Base-by-base conservation (phyloP, 441 rosid species). In the Erysimum pusillum region DNA sequence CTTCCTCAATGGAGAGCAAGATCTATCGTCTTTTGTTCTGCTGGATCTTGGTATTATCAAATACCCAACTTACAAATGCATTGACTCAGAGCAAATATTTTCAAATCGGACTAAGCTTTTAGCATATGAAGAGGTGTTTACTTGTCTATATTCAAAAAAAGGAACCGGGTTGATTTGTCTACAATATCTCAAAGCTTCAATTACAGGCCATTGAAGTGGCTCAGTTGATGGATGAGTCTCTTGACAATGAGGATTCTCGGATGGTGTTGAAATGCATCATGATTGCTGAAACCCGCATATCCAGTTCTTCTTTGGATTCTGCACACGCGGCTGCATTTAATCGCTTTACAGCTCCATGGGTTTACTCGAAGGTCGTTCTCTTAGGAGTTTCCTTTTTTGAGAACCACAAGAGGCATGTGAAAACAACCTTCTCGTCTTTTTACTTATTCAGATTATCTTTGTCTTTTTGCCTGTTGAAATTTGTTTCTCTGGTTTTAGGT, bases 141-240 rank as follows among this genome's bases (percentile, higher is more conserved):
- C 78, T 86, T 77, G 69, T 80, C 73, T 80, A 14, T 52, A 44
- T 80, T 44, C 53, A 53, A 45, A 60, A 36, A 38, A 34, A 42
- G 9, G 17, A 69, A 11, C 20, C 7, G 0, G 32, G 11, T 56
- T 74, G 74, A 59, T 67, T 74, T 46, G 44, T 76, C 42, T 82
- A 22, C 58, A 58, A 57, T 59, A 25, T 38, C 73, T 69, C 28
- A 83, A 62, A 62, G 78, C 57, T 79, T 48, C 22, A 73, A 18
- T 73, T 78, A 68, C 91, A 95, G 98, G 97, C 98, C 64, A 86
- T 91, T 85, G 97, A 89, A 89, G 86, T 95, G 78, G 96, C 97
- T 38, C 98, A 95, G 79, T 61, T 89, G 61, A 89, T 95, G 91
- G 98, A 91, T 72, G 90, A 92, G 76, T 85, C 91, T 71, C 94